These are phyloP conservation scores for Galerina marginata DNA, from an alignment of 768 basidiomycete species.

Conservation along the genomic window DNA sequence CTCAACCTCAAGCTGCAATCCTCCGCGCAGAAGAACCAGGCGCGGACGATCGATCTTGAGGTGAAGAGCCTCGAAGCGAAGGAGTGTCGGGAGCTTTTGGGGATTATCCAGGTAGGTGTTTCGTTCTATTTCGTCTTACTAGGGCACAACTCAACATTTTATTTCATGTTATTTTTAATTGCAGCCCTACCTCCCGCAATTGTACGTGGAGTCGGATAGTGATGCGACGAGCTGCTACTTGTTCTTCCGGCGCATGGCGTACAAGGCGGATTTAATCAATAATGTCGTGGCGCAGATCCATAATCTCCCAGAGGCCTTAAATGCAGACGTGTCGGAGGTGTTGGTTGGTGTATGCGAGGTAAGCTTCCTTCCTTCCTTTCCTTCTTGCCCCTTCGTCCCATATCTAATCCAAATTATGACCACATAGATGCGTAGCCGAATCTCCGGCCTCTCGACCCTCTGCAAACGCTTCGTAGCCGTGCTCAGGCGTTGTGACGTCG, in stretches of 20 bases:
- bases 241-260: constrained; percentile 89
- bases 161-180: constrained; percentile 2
- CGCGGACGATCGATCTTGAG: constrained; percentile 88
- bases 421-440: constrained; percentile 78
- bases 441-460: constrained; percentile 78
- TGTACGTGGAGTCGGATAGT: constrained; percentile 88
- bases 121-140: background rate
- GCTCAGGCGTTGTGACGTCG: constrained; percentile 79
- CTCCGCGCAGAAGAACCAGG: constrained; percentile 88
- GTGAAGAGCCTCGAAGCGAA: constrained; percentile 82
- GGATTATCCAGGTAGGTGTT: constrained; percentile 75
- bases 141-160: background rate
- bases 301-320: constrained; percentile 84
- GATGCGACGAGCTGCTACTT: constrained; percentile 90
- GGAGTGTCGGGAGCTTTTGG: constrained; percentile 80
- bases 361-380: constrained; percentile 4
- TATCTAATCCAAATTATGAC: background rate
- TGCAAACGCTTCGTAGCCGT: constrained; percentile 91
- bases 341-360: constrained; percentile 97
- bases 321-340: constrained; percentile 78
- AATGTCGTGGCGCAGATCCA: constrained; percentile 82
- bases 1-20: constrained; percentile 95
- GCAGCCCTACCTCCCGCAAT: constrained; percentile 89
- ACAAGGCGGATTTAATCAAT: constrained; percentile 89
- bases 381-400: background rate